Percentiles rank a stretch among this genome's conserved stretches.
These are phyloP conservation scores for Trichoderma hamatum DNA, from an alignment of 2,329 filamentous ascomycete genomes.

Conservation along the genomic window DNA sequence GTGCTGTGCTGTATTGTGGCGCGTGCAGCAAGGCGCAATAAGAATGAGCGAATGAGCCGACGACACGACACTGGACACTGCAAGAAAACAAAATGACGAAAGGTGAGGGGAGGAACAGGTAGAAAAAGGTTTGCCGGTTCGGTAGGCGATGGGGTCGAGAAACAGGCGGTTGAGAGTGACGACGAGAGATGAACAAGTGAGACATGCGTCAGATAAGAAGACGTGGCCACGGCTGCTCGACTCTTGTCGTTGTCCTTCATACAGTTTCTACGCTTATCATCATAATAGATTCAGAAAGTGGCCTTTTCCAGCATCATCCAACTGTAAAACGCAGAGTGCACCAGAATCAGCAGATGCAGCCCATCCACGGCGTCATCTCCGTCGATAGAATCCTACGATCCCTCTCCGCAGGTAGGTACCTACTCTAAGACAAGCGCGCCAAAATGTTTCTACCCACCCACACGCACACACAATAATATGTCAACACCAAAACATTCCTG, in stretches of 20 bases:
- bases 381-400: background rate
- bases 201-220: background rate
- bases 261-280: no score
- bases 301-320: background rate
- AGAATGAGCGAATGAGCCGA: background rate
- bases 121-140: background rate
- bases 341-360: background rate
- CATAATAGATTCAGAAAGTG: background rate
- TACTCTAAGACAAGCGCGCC: background rate
- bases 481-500: background rate
- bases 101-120: background rate
- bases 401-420: background rate
- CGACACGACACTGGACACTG: background rate
- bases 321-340: background rate
- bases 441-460: background rate
- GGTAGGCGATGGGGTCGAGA: background rate
- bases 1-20: background rate
- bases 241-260: background rate
- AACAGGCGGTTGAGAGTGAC: no score
- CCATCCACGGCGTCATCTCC: background rate
- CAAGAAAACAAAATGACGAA: background rate
- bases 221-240: background rate
- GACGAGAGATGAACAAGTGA: background rate
- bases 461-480: background rate
- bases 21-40: background rate